Percentiles rank a stretch among this genome's conserved stretches.
Evolutionary conservation across 768 basidiomycete species (phyloP).

Genomic region (Rhodotorula toruloides): DNA sequence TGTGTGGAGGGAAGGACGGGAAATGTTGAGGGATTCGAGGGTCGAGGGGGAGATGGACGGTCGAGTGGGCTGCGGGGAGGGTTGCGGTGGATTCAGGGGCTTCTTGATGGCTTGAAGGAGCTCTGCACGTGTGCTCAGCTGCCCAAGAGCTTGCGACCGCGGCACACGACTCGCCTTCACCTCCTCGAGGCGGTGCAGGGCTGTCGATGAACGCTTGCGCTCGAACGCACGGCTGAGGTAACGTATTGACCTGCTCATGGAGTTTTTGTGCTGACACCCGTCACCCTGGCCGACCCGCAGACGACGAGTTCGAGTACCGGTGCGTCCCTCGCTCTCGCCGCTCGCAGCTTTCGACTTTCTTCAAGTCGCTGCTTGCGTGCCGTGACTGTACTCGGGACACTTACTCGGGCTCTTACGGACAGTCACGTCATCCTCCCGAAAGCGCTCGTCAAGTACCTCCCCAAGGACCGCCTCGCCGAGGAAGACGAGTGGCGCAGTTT

Average conservation of each 20-base stretch:
- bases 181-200: too few relatives aligned
- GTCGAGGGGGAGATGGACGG: not conserved
- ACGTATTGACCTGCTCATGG: not conserved
- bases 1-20: too few relatives aligned
- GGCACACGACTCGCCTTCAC: too few relatives aligned
- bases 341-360: not conserved
- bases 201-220: not conserved
- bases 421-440: conserved; percentile 96
- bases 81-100: not conserved
- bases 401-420: too few relatives aligned
- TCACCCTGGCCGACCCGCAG: not conserved
- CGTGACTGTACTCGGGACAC: not conserved
- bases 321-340: not conserved
- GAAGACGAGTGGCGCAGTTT: conserved; percentile 95
- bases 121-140: too few relatives aligned
- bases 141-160: too few relatives aligned
- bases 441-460: conserved; percentile 85
- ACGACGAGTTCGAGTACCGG: conserved; percentile 40
- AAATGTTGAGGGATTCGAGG: not conserved
- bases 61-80: not conserved
- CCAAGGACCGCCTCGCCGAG: conserved; percentile 72
- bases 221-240: not conserved
- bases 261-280: not conserved
- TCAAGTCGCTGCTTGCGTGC: not conserved
- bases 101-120: not conserved